Evolutionary conservation across 176 grass and related monocot species (phyloP), one percentile per base, ranked within the genome.

Genomic region (Tuctoria greenei): DNA sequence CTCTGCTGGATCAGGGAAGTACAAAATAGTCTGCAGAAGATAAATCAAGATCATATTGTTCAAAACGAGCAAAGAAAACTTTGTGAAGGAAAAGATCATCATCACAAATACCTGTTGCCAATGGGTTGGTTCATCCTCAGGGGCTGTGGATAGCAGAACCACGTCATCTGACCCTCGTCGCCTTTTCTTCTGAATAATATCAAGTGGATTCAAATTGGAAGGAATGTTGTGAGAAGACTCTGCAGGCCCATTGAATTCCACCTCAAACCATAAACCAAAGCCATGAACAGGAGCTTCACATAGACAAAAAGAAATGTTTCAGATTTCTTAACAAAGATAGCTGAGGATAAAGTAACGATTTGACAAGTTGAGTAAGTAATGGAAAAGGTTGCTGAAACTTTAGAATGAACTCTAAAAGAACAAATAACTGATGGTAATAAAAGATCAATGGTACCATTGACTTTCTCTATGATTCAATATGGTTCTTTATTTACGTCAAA

Each of bases 231-330:
- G 51, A 77, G 43, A 82, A 36, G 71, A 82, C 44, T 69, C 79
- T 83, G 79, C 61, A 35, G 93, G 93, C n/a, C 90, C 88, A 49
- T 90, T 93, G 74, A 97, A 97, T 64, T 97, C 90, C 63, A 97
- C 93, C 72, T 97, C 93, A 61, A 97, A 97, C 93, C 93, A 97
- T 76, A 97, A 86, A 54, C 87, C 93, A 93, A 97, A 93, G 46
- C 93, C 93, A 82, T 97, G 93, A 79, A 93, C 71, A 45, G 93
- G 79, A 64, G 88, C 93, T 97, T 83, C 77, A 86, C 47, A 86
- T 67, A 44, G 46, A 27, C 63, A 60, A 58, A 58, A 72, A 31
- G 5, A 83, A 76, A 68, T 45, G 6, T n/a, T 63, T 78, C 40
- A 76, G 36, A 42, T 70, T 86, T 74, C 7, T 67, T 54, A 47